Base-by-base conservation (phyloP, 768 basidiomycete genomes). In the Termitomyces sp. region DNA sequence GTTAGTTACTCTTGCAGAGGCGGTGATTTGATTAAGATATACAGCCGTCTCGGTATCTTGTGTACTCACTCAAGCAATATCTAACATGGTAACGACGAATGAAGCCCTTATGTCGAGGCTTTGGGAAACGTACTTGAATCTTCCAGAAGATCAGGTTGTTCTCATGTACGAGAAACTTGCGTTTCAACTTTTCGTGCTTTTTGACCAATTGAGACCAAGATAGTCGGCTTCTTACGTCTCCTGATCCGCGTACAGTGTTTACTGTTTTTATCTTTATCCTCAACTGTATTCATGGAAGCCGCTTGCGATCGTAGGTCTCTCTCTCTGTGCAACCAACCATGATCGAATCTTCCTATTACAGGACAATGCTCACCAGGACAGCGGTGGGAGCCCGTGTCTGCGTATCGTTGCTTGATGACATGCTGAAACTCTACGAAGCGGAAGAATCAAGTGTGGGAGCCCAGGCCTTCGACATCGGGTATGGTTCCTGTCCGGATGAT, bases 81-180 rank as follows among this genome's bases (percentile, higher is more conserved):
- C 92, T 20, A 97, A 97, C 69, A 76, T 93, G 24, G 80, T 95
- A 33, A 92, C 94, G 2, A 79, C 80, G 8, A 90, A 93, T 59
- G 81, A 86, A 43, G 63, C 60, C 8, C 77, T 87, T 46, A 76
- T 81, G 60, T 68, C 75, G n/a, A 75, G 68, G 22, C 70, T 88
- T 33, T 92, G 88, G 90, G 76, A 77, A 36, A 77, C 72, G 1
- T 87, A 87, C 63, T 72, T 92, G 67, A 78, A 76, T 54, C 75
- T 89, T 4, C 81, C 87, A 1, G 90, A 92, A 64, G 85, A 90
- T 60, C 79, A 87, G 67, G 81, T 84, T 48, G 76, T 96, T 10
- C 72, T 96, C 56, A 80, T 89, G 94, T 95, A 67, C 66, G 76
- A 66, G 28, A 58, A 42, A 56, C 63, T 58, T 55, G n/a, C 40